phyloP scores from a whole-genome alignment of 768 basidiomycete species.

The Sarcodon aspratus region DNA sequence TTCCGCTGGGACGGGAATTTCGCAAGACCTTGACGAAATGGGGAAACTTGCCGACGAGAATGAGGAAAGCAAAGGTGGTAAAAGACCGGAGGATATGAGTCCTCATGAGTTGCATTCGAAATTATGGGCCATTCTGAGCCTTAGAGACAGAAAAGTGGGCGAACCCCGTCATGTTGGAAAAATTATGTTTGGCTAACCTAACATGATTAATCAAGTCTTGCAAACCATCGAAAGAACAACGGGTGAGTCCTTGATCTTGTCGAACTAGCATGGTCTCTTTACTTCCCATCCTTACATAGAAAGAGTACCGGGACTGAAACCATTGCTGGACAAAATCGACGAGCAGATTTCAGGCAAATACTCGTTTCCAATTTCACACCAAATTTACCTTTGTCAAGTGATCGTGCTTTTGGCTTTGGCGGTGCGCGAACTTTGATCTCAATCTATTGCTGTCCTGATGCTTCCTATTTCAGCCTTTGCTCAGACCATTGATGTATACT shows the following conservation, averaged over 20 bases:
- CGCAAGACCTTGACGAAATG: not conserved
- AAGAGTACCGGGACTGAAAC: slow-evolving; percentile 70
- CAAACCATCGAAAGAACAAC: slow-evolving; percentile 74
- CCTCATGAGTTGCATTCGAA: slow-evolving; percentile 81
- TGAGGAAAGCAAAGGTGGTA: slow-evolving; percentile 32
- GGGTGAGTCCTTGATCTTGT: slow-evolving; percentile 27
- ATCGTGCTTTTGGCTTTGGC: slow-evolving; percentile 82
- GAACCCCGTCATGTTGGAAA: not conserved
- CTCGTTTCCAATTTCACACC: not conserved
- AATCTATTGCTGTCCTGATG: not conserved
- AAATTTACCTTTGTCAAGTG: slow-evolving; percentile 26
- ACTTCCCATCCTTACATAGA: slow-evolving; percentile 25
- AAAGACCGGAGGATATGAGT: slow-evolving; percentile 71
- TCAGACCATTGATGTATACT: slow-evolving; percentile 67
- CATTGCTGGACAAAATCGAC: slow-evolving; percentile 68
- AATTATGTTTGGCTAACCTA: not conserved
- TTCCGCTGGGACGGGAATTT: not conserved
- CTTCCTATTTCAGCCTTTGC: slow-evolving; percentile 40
- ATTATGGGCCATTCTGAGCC: slow-evolving; percentile 78
- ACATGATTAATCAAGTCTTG: slow-evolving; percentile 29
- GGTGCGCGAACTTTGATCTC: slow-evolving; percentile 19
- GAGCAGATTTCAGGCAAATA: slow-evolving; percentile 56
- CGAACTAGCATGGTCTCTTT: not conserved
- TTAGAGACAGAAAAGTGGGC: slow-evolving; percentile 62
- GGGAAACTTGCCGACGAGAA: not conserved